Evolutionary conservation across 352 stramenopile species (phyloP).

Genomic region (Phytopythium boreale): DNA sequence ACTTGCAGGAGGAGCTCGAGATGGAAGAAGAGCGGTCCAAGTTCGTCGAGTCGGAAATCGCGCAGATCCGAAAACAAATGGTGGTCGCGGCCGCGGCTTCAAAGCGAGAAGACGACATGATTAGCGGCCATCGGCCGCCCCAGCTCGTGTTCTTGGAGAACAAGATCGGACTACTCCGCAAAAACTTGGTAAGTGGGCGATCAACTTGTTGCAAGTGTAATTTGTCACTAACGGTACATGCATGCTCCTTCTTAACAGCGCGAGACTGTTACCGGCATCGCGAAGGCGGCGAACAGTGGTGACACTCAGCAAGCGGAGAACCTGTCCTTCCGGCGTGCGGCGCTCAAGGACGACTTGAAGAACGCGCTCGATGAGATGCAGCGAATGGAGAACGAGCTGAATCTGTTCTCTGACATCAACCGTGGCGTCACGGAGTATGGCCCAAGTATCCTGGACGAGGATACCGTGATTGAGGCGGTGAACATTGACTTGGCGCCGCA

Average conservation of each 20-base stretch:
- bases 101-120: conserved; percentile 73
- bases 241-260: conserved; percentile 17
- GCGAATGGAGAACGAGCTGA: conserved; percentile 62
- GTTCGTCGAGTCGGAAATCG: conserved; percentile 57
- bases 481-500: conserved; percentile 50
- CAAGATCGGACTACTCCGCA: conserved; percentile 58
- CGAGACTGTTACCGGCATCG: conserved; percentile 59
- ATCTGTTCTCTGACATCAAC: conserved; percentile 35
- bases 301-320: conserved; percentile 59
- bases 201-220: neutral
- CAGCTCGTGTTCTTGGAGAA: conserved; percentile 80
- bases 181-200: conserved; percentile 49
- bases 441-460: conserved; percentile 17
- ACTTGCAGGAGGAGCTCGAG: conserved; percentile 59
- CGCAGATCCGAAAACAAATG: conserved; percentile 69
- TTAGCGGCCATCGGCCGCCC: conserved; percentile 73
- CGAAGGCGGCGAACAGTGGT: conserved; percentile 45
- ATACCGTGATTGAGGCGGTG: conserved; percentile 21
- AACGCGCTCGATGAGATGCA: conserved; percentile 69
- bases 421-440: conserved; percentile 26
- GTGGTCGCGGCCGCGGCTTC: conserved; percentile 54
- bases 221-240: neutral
- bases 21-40: conserved; percentile 54
- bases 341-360: conserved; percentile 68
- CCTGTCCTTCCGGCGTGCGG: conserved; percentile 56